Conservation (phyloP, 805 yeast genomes). For the Candida corydali region DNA sequence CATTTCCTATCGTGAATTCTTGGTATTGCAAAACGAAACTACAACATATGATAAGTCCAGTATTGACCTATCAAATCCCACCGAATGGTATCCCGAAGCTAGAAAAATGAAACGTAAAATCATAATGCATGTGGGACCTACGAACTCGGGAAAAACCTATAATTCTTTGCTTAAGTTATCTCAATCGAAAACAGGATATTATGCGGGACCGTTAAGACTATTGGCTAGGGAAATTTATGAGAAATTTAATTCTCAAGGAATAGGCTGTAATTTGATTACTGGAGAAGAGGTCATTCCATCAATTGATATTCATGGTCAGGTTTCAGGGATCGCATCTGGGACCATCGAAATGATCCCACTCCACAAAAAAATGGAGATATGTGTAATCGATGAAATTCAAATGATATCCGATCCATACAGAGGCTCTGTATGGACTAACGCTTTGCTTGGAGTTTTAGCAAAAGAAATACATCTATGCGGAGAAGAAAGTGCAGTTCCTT, state of each 20-base stretch:
- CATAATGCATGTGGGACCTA: constrained; percentile 95
- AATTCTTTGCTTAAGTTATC: constrained; percentile 70
- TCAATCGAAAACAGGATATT: constrained; percentile 69
- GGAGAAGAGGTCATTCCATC: constrained; percentile 91
- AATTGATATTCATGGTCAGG: constrained; percentile 62
- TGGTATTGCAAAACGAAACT: constrained; percentile 11
- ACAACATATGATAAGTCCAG: constrained; percentile 10
- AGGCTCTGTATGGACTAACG: constrained; percentile 95
- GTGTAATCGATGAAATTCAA: constrained; percentile 93
- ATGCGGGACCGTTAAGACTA: constrained; percentile 90
- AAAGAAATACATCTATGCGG: constrained; percentile 91
- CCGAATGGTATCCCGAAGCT: constrained; percentile 79
- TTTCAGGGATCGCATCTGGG: constrained; percentile 77
- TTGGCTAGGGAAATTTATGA: constrained; percentile 91
- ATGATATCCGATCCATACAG: constrained; percentile 79
- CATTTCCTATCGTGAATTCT: constrained; percentile 21
- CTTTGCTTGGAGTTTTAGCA: constrained; percentile 81
- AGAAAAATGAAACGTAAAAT: constrained; percentile 73
- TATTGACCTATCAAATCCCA: constrained; percentile 33
- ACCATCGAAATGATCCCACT: constrained; percentile 92
- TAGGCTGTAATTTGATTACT: constrained; percentile 79
- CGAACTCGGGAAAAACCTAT: constrained; percentile 93
- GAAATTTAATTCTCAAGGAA: constrained; percentile 60
- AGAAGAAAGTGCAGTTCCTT: constrained; percentile 76
- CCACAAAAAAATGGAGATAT: constrained; percentile 67